Base-by-base conservation (phyloP, 1,139 yeast species). In the Yamadazyma siamensis region DNA sequence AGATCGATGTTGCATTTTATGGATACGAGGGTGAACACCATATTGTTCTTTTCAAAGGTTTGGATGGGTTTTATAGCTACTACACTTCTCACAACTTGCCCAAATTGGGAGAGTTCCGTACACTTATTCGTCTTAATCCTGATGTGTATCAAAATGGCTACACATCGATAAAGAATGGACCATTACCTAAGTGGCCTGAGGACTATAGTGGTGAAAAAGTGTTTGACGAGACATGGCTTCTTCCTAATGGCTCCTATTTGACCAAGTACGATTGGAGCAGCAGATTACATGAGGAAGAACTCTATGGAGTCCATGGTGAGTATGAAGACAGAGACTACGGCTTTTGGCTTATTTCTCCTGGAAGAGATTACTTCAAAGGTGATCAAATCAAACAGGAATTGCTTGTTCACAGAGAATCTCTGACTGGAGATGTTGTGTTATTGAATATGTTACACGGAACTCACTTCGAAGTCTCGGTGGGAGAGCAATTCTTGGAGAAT, bases 401-500 rank as follows among this genome's bases (percentile, higher is more conserved):
- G 13, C 18, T 38, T 13, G 30, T 38, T 24, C 41, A 39, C 21
- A 27, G 41, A 19, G 39, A 35, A 26, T 37, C 39, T 10, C 15
- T 16, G 9, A 39, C 40, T 4, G 43, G 41, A 7, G 40, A 39
- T 28, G 40, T 37, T 28, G 43, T 39, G 7, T 22, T 39, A 8
- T 31, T 39, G 13, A 39, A 32, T 26, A 39, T 39, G 43, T 26
- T 39, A 17, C 43, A 39, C 21, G 41, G 43, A 17, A 39, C 43
- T 16, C 43, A 38, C 27, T 39, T 37, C 24, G 32, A 32, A 17
- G 41, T 26, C 5, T 37, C 25, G 13, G 13, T 21, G 8, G 22
- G 11, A 14, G 43, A 39, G 20, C 17, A 18, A 9, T 37, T 38
- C 13, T 28, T 32, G 1, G 18, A 24, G 3, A 27, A 29, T 12